Conservation (phyloP, 2,329 filamentous ascomycete genomes). For the Fusarium continuum region DNA sequence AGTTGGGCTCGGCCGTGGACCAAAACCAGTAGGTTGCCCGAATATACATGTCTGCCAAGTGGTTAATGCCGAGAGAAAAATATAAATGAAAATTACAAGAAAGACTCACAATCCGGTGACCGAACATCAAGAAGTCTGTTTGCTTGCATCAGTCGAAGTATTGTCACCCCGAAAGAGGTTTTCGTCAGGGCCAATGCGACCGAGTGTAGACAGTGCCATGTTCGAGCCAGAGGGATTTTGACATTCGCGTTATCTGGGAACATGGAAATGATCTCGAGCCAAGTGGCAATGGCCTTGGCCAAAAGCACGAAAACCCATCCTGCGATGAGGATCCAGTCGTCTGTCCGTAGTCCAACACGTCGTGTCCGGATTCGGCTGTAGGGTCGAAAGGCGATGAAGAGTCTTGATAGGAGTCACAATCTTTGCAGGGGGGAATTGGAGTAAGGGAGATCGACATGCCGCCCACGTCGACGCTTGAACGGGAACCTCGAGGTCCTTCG, state of each 20-base stretch:
- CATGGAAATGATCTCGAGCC: background rate
- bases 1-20: slow-evolving; percentile 4
- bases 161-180: background rate
- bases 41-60: background rate
- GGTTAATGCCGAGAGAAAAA: too few relatives aligned
- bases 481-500: background rate
- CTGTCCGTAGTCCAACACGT: background rate
- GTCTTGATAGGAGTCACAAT: background rate
- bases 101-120: background rate
- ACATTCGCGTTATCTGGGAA: background rate
- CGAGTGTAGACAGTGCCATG: background rate
- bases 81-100: too few relatives aligned
- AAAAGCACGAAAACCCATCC: background rate
- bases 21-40: slow-evolving; percentile 2
- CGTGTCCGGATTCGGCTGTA: background rate
- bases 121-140: background rate
- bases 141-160: background rate
- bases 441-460: background rate
- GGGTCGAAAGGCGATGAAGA: background rate
- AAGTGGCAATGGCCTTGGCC: background rate
- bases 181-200: background rate
- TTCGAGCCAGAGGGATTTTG: background rate
- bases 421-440: background rate
- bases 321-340: background rate
- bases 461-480: background rate